Percentiles rank a stretch among this genome's conserved stretches.
These are phyloP conservation scores for Trichoderma parareesei DNA, from an alignment of 495 filamentous ascomycete genomes.

Conservation along the genomic window DNA sequence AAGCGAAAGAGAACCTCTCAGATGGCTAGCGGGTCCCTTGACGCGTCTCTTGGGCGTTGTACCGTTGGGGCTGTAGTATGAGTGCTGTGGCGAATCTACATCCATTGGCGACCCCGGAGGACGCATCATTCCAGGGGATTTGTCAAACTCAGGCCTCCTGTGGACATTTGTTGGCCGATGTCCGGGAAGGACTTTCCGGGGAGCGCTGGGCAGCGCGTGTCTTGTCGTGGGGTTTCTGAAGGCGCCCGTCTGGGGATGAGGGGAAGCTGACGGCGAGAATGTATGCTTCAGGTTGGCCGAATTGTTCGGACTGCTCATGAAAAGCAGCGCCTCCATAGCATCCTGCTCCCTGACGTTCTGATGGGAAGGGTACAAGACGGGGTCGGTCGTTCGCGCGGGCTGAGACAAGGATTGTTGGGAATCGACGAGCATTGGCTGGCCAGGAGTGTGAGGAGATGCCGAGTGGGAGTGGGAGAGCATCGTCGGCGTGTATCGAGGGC, in stretches of 20 bases:
- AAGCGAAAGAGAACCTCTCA: conserved; percentile 22
- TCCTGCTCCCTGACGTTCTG: conserved; percentile 63
- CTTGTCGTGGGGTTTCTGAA: conserved; percentile 16
- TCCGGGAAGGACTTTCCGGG: conserved; percentile 34
- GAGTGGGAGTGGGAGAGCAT: conserved; percentile 26
- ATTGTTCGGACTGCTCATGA: conserved; percentile 80
- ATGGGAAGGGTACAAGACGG: conserved; percentile 43
- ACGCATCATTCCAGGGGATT: conserved; percentile 22
- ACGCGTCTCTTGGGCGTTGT: conserved; percentile 34
- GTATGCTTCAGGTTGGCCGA: conserved; percentile 49
- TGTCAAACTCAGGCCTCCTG: conserved; percentile 42
- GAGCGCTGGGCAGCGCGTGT: conserved; percentile 31
- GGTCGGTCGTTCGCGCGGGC: conserved; percentile 48
- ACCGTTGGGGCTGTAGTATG: conserved; percentile 22
- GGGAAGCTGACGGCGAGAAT: conserved; percentile 25
- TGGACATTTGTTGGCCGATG: conserved; percentile 25
- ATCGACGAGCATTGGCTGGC: conserved; percentile 31
- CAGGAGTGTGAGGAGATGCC: conserved; percentile 29
- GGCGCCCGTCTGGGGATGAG: conserved; percentile 21
- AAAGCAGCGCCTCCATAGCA: conserved; percentile 77
- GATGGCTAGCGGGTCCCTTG: conserved; percentile 23
- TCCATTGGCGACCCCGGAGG: conserved; percentile 28
- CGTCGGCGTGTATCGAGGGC: conserved; percentile 22
- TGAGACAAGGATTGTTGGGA: conserved; percentile 15
- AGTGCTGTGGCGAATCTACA: conserved; percentile 31